Base-by-base conservation (phyloP, 2,329 filamentous ascomycete genomes). In the Arthroderma uncinatum region DNA sequence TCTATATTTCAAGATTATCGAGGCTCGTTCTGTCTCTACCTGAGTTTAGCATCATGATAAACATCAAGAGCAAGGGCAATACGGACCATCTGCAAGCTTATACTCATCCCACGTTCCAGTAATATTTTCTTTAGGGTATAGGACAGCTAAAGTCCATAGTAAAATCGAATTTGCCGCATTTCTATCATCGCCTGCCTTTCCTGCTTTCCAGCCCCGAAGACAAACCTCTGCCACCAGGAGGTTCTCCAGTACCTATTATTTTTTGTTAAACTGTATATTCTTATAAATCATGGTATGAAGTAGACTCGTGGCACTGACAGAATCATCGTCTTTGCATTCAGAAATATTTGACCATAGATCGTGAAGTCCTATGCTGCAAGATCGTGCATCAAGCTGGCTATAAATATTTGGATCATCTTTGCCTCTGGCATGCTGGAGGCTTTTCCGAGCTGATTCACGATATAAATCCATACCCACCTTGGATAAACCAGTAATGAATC, bases 51-150 rank as follows among this genome's bases (percentile, higher is more conserved):
- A 39, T 53, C 21, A 25, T 6, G 10, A 2, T 14, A 14, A 37
- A 9, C n/a, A 37, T 14, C 30, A 23, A 19, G 5, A 4, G 9
- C 10, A n/a, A 23, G 36, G 30, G 4, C 39, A 21, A 14, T 12
- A 14, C 36, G 25, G 16, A 64, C 62, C 47, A 37, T 60, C 61
- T 10, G 57, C 57, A 53, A 63, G 53, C 36, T 65, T 62, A 28
- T 23, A 48, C 4, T 68, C 67, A 40, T 70, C 68, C 44, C 66
- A 60, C 7, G 42, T 53, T 7, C 62, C 60, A 23, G 66, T 64
- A 59, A 72, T 73, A 28, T 66, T 65, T 4, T 67, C 57, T 12
- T 63, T 67, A 6, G 71, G 71, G 10, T 72, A 60, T 10, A 70
- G 67, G 53, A 62, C 39, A 16, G 54, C 30, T 50, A 64, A 64